Evolutionary conservation across 228 moss, liverwort and hornwort genomes (phyloP), one percentile per base, ranked within the genome.

Genomic region (Sphagnum fallax): DNA sequence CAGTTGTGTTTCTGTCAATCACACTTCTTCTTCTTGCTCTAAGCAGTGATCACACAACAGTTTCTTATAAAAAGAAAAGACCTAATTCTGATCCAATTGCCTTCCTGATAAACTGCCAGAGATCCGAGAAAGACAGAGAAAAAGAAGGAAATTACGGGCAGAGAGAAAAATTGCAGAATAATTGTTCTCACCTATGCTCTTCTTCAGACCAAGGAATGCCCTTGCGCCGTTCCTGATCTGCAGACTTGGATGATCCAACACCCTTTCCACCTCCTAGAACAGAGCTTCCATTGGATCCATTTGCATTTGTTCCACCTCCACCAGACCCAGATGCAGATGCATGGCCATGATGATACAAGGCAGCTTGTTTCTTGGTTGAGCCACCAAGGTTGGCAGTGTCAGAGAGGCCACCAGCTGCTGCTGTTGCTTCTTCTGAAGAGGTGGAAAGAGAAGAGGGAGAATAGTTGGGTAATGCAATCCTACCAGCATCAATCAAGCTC

Each of bases 191-290:
- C 95, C 95, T 90, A 74, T 95, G 95, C 80, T 95, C 95, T 76
- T 92, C 92, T 79, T 92, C 92, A 49, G 92, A 84, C 95, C 95
- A 95, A 13, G 92, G 92, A 52, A 95, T 92, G 67, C 92, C 92
- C 76, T 92, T 95, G 62, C 92, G 85, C 78, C 95, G 87, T 78
- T 95, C 95, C 80, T 95, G 95, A 70, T 95, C 95, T 52, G 95
- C 92, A 16, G 81, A 72, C 72, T 83, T 74, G 32, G 84, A 78
- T 16, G 81, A 77, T 32, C 32, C 32, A 76, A 80, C 70, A 77
- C 90, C 72, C 75, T 81, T 80, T 32, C 32, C 32, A 2, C 32
- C 32, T 59, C 89, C 77, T 79, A 83, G 48, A 16, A 75, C 63
- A 49, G 82, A 64, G 72, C 65, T 74, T 16, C 87, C 88, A 61